These are phyloP conservation scores for Nitzschia putrida DNA, from an alignment of 108 stramenopile species.

Conservation along the genomic window DNA sequence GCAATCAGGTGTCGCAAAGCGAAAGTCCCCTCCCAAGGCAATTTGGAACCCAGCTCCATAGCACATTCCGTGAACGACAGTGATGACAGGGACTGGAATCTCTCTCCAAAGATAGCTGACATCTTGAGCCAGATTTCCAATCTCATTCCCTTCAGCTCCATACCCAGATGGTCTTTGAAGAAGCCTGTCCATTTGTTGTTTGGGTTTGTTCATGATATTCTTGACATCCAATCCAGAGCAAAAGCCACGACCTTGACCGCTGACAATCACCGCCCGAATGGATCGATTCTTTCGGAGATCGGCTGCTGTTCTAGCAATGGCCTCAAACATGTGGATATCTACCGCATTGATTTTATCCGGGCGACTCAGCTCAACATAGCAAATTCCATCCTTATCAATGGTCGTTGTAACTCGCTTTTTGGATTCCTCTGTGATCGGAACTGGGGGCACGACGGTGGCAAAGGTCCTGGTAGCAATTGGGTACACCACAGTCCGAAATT, in stretches of 20 bases:
- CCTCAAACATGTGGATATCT: slow-evolving; percentile 82
- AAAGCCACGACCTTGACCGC: slow-evolving; percentile 81
- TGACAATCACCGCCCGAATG: slow-evolving; percentile 68
- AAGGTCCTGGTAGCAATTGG: neutral
- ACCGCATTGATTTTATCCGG: slow-evolving; percentile 78
- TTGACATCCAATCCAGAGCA: slow-evolving; percentile 85
- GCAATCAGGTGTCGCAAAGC: slow-evolving; percentile 77
- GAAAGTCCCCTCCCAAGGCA: slow-evolving; percentile 87
- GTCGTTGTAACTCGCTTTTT: slow-evolving; percentile 19
- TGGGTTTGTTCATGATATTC: slow-evolving; percentile 41
- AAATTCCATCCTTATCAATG: slow-evolving; percentile 30
- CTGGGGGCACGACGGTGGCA: neutral
- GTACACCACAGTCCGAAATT: neutral
- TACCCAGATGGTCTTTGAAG: slow-evolving; percentile 63
- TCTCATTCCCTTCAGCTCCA: slow-evolving; percentile 38
- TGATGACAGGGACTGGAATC: slow-evolving; percentile 86
- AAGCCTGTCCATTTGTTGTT: slow-evolving; percentile 35
- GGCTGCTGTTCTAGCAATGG: slow-evolving; percentile 63
- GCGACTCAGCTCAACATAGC: slow-evolving; percentile 61
- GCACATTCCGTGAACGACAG: slow-evolving; percentile 84
- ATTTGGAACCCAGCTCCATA: slow-evolving; percentile 91
- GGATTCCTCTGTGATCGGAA: neutral
- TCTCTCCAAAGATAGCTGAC: slow-evolving; percentile 84
- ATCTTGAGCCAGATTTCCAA: slow-evolving; percentile 87
- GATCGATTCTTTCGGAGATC: slow-evolving; percentile 45